These are phyloP conservation scores for Hebeloma cylindrosporum DNA, from an alignment of 768 basidiomycete genomes.

Conservation along the genomic window DNA sequence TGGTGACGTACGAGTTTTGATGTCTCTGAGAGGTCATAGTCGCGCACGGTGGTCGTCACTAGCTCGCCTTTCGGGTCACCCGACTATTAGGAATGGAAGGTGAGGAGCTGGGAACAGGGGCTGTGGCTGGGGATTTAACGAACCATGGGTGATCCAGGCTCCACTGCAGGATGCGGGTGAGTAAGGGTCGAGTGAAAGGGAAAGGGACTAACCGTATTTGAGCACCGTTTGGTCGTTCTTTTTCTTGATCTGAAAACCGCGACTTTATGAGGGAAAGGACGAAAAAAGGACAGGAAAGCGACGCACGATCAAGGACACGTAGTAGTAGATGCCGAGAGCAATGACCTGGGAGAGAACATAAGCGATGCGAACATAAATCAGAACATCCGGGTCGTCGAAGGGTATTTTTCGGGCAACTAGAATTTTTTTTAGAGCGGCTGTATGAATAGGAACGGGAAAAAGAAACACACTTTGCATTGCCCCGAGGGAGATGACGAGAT, in stretches of 20 bases:
- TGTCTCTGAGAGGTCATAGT: conserved; percentile 90
- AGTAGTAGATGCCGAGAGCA: conserved; percentile 78
- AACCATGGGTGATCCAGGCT: conserved; percentile 75
- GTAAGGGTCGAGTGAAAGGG: background rate
- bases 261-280: background rate
- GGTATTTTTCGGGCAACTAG: conserved; percentile 88
- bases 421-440: background rate
- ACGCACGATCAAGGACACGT: conserved; percentile 68
- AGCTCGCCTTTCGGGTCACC: conserved; percentile 69
- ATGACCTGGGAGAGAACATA: conserved; percentile 77
- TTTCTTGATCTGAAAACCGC: conserved; percentile 66
- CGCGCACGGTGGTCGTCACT: conserved; percentile 87
- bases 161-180: conserved; percentile 49
- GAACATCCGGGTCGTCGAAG: conserved; percentile 82
- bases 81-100: conserved; percentile 31
- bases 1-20: conserved; percentile 63
- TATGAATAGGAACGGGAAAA: background rate
- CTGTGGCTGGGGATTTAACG: conserved; percentile 28
- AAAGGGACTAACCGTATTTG: conserved; percentile 78
- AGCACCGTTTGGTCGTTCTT: conserved; percentile 96
- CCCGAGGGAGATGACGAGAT: conserved; percentile 86
- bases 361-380: conserved; percentile 79
- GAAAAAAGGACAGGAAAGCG: background rate
- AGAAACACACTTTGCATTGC: conserved; percentile 78
- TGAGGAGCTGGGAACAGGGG: background rate